These are phyloP conservation scores for Vinca minor DNA, from an alignment of 257 asterid species.

Conservation along the genomic window DNA sequence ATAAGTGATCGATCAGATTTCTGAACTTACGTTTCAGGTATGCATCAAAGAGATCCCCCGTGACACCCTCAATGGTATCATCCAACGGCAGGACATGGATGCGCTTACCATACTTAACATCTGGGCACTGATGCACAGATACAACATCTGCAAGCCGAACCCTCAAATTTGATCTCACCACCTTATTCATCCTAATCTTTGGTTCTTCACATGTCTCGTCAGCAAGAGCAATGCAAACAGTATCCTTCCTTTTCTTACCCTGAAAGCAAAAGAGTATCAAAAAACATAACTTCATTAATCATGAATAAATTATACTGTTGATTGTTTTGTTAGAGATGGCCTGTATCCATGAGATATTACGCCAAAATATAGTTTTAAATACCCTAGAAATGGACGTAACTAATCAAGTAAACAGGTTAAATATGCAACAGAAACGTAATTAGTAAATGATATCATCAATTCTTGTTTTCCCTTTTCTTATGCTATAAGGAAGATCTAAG, in stretches of 20 bases:
- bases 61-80: slow-evolving; percentile 81
- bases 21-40: slow-evolving; percentile 62
- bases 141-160: slow-evolving; percentile 77
- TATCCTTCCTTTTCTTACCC: slow-evolving; percentile 88
- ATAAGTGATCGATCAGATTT: neutral
- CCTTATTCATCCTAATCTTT: slow-evolving; percentile 77
- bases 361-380: neutral
- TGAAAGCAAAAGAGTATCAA: slow-evolving; percentile 22
- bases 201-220: slow-evolving; percentile 71
- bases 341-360: neutral
- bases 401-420: neutral
- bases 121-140: slow-evolving; percentile 88
- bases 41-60: slow-evolving; percentile 73
- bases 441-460: neutral
- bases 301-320: neutral
- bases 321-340: neutral
- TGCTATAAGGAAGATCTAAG: neutral
- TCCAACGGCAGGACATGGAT: slow-evolving; percentile 78
- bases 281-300: slow-evolving; percentile 1
- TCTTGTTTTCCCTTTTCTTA: neutral
- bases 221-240: slow-evolving; percentile 78
- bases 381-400: neutral
- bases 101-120: slow-evolving; percentile 81
- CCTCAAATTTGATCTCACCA: slow-evolving; percentile 56
- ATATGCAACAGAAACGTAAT: too few relatives aligned